phyloP scores from a whole-genome alignment of 768 basidiomycete species.

The Naematelia encephala region DNA sequence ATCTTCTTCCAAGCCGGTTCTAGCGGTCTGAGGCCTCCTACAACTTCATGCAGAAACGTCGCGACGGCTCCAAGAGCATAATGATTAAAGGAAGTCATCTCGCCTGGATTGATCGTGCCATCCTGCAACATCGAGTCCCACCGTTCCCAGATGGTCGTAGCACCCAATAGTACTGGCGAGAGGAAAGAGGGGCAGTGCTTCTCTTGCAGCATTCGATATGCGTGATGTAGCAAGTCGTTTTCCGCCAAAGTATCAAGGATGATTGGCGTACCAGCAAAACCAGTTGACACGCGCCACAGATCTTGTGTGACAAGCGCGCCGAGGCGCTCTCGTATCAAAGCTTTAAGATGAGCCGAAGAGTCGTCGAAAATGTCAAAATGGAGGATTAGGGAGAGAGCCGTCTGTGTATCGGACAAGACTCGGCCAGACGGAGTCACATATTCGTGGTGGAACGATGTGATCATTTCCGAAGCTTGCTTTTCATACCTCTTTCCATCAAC shows the following conservation, averaged over 20 bases:
- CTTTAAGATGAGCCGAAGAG: neutral
- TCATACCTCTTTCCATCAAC: constrained; percentile 24
- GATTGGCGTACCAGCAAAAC: constrained; percentile 47
- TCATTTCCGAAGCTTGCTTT: constrained; percentile 14
- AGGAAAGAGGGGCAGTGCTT: constrained; percentile 31
- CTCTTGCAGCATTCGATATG: constrained; percentile 46
- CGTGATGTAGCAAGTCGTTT: constrained; percentile 28
- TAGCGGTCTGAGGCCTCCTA: constrained; percentile 27
- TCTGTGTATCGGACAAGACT: constrained; percentile 39
- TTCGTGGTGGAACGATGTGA: constrained; percentile 28
- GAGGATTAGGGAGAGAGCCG: constrained; percentile 37
- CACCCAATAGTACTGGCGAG: constrained; percentile 31
- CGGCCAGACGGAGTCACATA: constrained; percentile 39
- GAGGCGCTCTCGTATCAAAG: constrained; percentile 28
- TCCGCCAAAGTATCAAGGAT: constrained; percentile 35
- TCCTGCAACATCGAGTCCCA: constrained; percentile 38
- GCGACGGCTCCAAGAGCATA: constrained; percentile 38
- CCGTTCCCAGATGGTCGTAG: constrained; percentile 40
- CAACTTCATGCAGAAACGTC: constrained; percentile 22
- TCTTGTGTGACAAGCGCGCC: constrained; percentile 16
- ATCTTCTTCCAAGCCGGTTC: constrained; percentile 28
- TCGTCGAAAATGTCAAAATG: constrained; percentile 36
- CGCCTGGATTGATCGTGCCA: constrained; percentile 34
- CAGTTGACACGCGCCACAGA: constrained; percentile 36
- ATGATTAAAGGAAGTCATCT: constrained; percentile 44